Evolutionary conservation across 1,139 yeast genomes (phyloP), one percentile per base, ranked within the genome.

Genomic region (Taphrina sp.): DNA sequence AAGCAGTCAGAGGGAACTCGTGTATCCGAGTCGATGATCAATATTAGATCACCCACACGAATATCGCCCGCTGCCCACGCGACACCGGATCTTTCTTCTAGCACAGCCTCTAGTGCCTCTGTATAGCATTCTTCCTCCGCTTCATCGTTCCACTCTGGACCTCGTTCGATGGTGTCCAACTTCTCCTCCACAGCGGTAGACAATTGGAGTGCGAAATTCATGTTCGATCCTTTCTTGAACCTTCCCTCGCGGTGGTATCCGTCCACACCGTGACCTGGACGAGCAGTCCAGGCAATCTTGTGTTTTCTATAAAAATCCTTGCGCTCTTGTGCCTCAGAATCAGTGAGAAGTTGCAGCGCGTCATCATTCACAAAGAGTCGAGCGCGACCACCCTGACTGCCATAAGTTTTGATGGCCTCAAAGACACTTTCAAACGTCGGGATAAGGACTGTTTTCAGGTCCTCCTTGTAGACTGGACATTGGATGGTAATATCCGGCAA

Each of bases 1-100:
- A 59, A 59, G 34, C 61, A 58, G 33, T 58, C 61, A 10, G 52
- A 49, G 7, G 61, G 59, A 10, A 58, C 53, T 10, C 61, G 54
- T 16, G 61, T 59, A 35, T 59, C 61, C 2, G 61, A 59, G 29
- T 59, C 60, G 24, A 59, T 52, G 20, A 58, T 39, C 36, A 59
- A 44, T n/a, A 59, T 52, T 17, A 59, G 16, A 24, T 59, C 61
- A 12, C 61, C 61, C 20, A 59, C 26, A 5, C 60, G 46, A 34
- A 58, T 58, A 37, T 58, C 56, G 5, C 61, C 60, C 5, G 39
- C 59, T 2, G 59, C 60, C 59, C 53, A 38, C n/a, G 37, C 36
- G 12, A 14, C 20, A 7, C 49, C 49, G n/a, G 28, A 20, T 7
- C 53, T 44, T 19, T 43, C 38, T 2, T 31, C 49, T 12, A 34